phyloP scores from a whole-genome alignment of 2,329 filamentous ascomycete genomes.

The Aspergillus pseudoglaucus region DNA sequence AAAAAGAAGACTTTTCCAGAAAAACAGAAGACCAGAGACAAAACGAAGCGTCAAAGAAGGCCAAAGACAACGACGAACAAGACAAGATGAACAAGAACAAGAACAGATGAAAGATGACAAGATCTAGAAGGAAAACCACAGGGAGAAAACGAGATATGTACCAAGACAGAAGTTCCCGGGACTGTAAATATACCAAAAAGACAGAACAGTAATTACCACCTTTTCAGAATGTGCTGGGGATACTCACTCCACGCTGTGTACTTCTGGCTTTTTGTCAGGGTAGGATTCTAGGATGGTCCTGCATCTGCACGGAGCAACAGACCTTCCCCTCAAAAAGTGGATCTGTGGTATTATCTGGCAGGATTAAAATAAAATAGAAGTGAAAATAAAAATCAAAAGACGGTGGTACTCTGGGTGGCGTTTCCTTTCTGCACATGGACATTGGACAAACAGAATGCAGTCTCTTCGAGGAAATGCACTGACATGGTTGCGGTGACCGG shows the following conservation, averaged over 20 bases:
- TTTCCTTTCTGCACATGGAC: constrained; percentile 2
- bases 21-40: constrained; percentile 1
- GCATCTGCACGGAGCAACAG: constrained; percentile 1
- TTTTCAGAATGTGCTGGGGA: constrained; percentile 2
- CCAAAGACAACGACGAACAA: constrained; percentile 7
- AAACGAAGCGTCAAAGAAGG: constrained; percentile 6
- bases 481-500: constrained; percentile 16
- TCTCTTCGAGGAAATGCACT: constrained; percentile 11
- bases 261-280: constrained; percentile 17
- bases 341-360: constrained; percentile 15
- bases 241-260: neutral
- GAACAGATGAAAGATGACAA: neutral
- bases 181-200: constrained; percentile 4
- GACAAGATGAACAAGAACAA: constrained; percentile 2
- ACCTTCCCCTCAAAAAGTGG: constrained; percentile 10
- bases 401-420: constrained; percentile 4
- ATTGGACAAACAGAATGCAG: constrained; percentile 13
- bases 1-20: constrained; percentile 19
- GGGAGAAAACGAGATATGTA: constrained; percentile 4
- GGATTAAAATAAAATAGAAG: constrained; percentile 1
- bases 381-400: constrained; percentile 2
- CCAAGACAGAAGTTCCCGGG: constrained; percentile 7
- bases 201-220: neutral
- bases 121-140: constrained; percentile 6
- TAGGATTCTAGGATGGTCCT: constrained; percentile 9